phyloP scores from a whole-genome alignment of 108 stramenopile genomes.

The Epipyxis sp. region DNA sequence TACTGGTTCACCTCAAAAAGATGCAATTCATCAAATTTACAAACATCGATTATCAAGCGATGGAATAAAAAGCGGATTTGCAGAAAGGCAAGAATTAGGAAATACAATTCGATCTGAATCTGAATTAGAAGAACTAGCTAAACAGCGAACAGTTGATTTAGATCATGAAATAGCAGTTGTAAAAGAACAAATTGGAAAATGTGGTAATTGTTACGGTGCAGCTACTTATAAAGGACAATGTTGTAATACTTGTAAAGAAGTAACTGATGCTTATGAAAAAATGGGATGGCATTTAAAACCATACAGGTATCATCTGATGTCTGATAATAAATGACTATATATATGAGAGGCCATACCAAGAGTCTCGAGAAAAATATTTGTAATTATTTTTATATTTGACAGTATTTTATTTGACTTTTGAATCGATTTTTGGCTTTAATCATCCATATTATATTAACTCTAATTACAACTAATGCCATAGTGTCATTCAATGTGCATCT shows the following conservation, averaged over 20 bases:
- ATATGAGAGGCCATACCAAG: too few relatives aligned
- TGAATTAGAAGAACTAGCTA: neutral
- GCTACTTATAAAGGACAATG: slow-evolving; percentile 82
- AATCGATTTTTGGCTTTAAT: too few relatives aligned
- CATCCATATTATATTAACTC: too few relatives aligned
- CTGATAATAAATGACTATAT: too few relatives aligned
- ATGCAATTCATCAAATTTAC: slow-evolving; percentile 70
- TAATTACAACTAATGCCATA: too few relatives aligned
- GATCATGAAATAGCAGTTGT: slow-evolving; percentile 33
- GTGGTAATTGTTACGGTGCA: slow-evolving; percentile 95
- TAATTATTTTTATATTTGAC: too few relatives aligned
- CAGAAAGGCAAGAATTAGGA: slow-evolving; percentile 71
- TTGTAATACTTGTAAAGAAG: slow-evolving; percentile 92
- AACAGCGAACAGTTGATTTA: slow-evolving; percentile 57
- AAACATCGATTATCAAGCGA: slow-evolving; percentile 67
- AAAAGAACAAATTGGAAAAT: slow-evolving; percentile 57
- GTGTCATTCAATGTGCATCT: slow-evolving; percentile 63
- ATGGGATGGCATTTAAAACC: slow-evolving; percentile 78
- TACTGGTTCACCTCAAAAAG: slow-evolving; percentile 63
- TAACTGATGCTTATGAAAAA: slow-evolving; percentile 76
- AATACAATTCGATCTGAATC: slow-evolving; percentile 52
- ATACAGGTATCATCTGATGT: too few relatives aligned
- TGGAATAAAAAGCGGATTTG: slow-evolving; percentile 47
- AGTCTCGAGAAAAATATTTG: too few relatives aligned
- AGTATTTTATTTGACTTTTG: too few relatives aligned